phyloP scores from a whole-genome alignment of 441 rosid species.

The Biscutella laevigata region DNA sequence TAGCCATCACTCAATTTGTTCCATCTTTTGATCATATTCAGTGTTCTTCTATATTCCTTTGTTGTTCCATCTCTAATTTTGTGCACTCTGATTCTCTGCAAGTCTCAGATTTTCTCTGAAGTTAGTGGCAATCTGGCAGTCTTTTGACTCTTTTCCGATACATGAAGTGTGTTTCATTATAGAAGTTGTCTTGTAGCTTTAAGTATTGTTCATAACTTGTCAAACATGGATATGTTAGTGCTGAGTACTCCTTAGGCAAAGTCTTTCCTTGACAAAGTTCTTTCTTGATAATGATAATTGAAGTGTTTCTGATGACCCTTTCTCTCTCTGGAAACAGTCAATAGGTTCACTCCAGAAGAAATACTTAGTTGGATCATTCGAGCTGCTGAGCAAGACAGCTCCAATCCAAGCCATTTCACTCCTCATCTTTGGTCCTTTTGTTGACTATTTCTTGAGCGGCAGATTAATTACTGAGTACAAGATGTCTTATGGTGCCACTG shows the following conservation, averaged over 20 bases:
- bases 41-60: not conserved
- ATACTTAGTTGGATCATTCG: slow-evolving; percentile 85
- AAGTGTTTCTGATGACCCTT: not conserved
- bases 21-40: not conserved
- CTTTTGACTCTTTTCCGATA: too few relatives aligned
- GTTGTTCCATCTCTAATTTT: not conserved
- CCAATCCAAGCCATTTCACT: slow-evolving; percentile 94
- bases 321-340: slow-evolving; percentile 38
- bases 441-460: slow-evolving; percentile 65
- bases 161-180: too few relatives aligned
- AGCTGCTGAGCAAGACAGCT: slow-evolving; percentile 86
- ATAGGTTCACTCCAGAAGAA: slow-evolving; percentile 90
- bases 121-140: not conserved
- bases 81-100: not conserved
- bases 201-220: not conserved
- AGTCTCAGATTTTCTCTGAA: not conserved
- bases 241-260: not conserved
- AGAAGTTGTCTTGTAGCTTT: not conserved
- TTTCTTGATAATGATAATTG: slow-evolving; percentile 8
- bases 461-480: slow-evolving; percentile 55
- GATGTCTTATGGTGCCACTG: slow-evolving; percentile 62
- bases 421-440: slow-evolving; percentile 72
- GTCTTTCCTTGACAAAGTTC: not conserved
- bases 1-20: not conserved
- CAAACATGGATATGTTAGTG: not conserved